Percentiles rank a stretch among this genome's conserved stretches.
These are phyloP conservation scores for Annulohypoxylon maeteangense DNA, from an alignment of 495 filamentous ascomycete species.

Conservation along the genomic window DNA sequence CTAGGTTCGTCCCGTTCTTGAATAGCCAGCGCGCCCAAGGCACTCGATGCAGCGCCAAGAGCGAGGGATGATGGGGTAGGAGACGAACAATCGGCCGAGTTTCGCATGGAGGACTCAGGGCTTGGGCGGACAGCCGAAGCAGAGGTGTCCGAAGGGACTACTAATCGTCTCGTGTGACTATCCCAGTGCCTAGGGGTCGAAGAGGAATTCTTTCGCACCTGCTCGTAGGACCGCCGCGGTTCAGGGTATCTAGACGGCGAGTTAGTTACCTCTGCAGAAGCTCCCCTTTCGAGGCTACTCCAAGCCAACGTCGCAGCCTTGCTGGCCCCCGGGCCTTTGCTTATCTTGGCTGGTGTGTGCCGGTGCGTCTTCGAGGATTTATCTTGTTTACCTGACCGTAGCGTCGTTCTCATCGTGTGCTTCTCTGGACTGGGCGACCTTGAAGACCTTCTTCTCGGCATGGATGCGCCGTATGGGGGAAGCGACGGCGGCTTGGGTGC, in stretches of 20 bases:
- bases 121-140: slow-evolving; percentile 37
- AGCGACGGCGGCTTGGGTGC: slow-evolving; percentile 45
- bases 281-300: slow-evolving; percentile 58
- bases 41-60: slow-evolving; percentile 60
- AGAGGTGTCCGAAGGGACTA: slow-evolving; percentile 44
- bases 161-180: slow-evolving; percentile 56
- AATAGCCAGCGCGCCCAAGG: slow-evolving; percentile 50
- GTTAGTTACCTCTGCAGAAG: slow-evolving; percentile 27
- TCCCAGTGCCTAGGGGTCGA: slow-evolving; percentile 53
- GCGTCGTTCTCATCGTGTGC: slow-evolving; percentile 82
- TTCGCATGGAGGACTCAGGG: slow-evolving; percentile 40
- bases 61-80: slow-evolving; percentile 51
- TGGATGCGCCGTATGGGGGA: slow-evolving; percentile 39
- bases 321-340: slow-evolving; percentile 68
- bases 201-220: slow-evolving; percentile 44
- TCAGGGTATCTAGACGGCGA: slow-evolving; percentile 28
- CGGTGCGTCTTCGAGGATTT: slow-evolving; percentile 65
- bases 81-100: slow-evolving; percentile 38
- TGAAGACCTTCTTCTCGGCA: slow-evolving; percentile 56
- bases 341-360: slow-evolving; percentile 39
- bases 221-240: slow-evolving; percentile 32
- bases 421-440: slow-evolving; percentile 86
- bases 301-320: slow-evolving; percentile 92
- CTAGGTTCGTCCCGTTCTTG: slow-evolving; percentile 42
- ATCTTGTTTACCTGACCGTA: slow-evolving; percentile 71